Evolutionary conservation across 441 rosid genomes (phyloP), one percentile per base, ranked within the genome.

Genomic region (Euphorbia celastroides): DNA sequence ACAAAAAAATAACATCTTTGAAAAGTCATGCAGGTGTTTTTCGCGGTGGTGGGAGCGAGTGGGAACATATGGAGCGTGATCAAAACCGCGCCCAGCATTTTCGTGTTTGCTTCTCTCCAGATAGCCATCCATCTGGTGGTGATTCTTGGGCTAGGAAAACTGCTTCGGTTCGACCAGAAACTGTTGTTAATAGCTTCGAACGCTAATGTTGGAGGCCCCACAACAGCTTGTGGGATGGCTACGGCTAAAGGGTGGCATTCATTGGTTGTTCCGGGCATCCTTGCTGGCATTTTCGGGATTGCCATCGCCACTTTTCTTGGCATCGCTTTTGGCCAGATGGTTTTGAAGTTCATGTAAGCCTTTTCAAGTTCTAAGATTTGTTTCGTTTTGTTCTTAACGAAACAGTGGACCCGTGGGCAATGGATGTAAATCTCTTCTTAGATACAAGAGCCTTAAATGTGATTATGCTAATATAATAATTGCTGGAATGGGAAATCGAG

Each of bases 121-220:
- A 83, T 87, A 5, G n/a, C 81, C 11, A 69, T 88, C 63, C 96
- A 91, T 83, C 88, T 88, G 16, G 88, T 77, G 12, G 80, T 89
- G 62, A 79, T 87, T 60, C 81, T 88, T 25, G 95, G 94, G 44
- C 36, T 89, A 30, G 96, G 97, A 64, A 89, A 87, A 83, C 82
- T 91, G 34, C 66, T 92, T 16, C 67, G 80, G 19, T 66, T 89
- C 22, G 97, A 87, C 70, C 74, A 70, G 62, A 86, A 81, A 77
- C 75, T 81, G 44, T 76, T 89, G 72, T 94, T 92, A 61, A 34
- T 92, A n/a, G 95, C 98, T 63, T 92, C 96, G 54, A 90, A 90
- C 81, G 98, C 97, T 17, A 92, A 88, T 65, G 89, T 93, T 5
- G 97, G 98, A 17, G 98, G 98, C 58, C 98, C 97, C 0, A 88